Evolutionary conservation across 805 yeast genomes (phyloP), one percentile per base, ranked within the genome.

Genomic region (Ogataea sp.): DNA sequence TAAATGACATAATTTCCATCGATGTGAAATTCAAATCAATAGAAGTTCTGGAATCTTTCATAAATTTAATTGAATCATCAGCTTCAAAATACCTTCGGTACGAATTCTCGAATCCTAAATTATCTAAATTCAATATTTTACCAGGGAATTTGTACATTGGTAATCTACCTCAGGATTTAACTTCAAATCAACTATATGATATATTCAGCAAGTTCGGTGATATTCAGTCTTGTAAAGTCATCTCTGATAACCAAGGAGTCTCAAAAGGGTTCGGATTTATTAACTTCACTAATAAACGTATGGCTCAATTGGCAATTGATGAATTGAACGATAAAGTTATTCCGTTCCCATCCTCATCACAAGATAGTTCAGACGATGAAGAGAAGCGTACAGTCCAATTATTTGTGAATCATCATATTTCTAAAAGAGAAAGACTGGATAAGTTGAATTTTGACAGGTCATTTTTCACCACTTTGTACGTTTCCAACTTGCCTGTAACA

Each of bases 231-330:
- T 63, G 75, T 43, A 74, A 74, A 44, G 59, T 75, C 14, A 68
- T 74, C 7, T 55, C 59, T 39, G 71, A 73, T 44, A 71, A 69
- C 23, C 61, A 49, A 42, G 74, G 75, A 11, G 52, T 51, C 20
- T 62, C 70, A 23, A 64, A 62, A 46, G 75, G 79, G 20, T 77
- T 70, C 54, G 93, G 90, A 8, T 83, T 83, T 58, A 72, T 84
- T 15, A 80, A 83, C 44, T 83, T 70, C 52, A 64, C 70, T 37
- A 61, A 66, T 40, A 71, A 75, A 35, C 67, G 66, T 10, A 73
- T 75, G 62, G 88, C 94, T 2, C 65, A 78, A 33, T 56, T 59
- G 18, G 87, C 90, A 30, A 78, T 83, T 29, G 60, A 69, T 17
- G 44, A 47, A n/a, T 47, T 61, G 20, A 56, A 57, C 40, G 60